Evolutionary conservation across 768 basidiomycete species (phyloP), one percentile per base, ranked within the genome.

Genomic region (Suillus hirtellus): DNA sequence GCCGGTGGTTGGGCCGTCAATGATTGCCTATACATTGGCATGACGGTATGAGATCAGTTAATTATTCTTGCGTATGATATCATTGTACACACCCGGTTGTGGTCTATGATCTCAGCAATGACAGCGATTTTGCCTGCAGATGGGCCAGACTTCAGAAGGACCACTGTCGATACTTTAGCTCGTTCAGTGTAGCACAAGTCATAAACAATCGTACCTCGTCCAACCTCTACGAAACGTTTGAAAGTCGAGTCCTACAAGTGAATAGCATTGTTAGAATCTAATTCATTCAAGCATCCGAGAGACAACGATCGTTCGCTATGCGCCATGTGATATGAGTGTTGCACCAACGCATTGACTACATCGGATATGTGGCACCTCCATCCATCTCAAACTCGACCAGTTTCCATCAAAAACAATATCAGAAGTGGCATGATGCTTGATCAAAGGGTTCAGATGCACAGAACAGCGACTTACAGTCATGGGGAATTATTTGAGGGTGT

Each of bases 21-120:
- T 87, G 75, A 99, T 87, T 40, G 96, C 96, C 96, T 99, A 71
- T 0, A 60, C 21, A 37, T 54, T 10, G 27, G 42, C 21, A 24
- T 55, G 54, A 60, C 52, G 27, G 21, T 46, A n/a, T 31, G 50
- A 38, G 19, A 59, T 42, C 59, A 24, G 56, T 5, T n/a, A 1
- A 40, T 24, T 10, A 21, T 56, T 38, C 55, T 40, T 2, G 44
- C 2, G 50, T 14, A 47, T 54, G 5, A 46, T 40, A 27, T n/a
- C 27, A 52, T 43, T 12, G 24, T 55, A 77, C 91, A 65, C 75
- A 97, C 96, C 76, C 96, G 88, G 84, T 95, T 96, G 85, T 99
- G 96, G 87, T 99, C 97, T 68, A 99, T 96, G 78, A 99, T 96
- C 79, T 99, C 95, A 59, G 88, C 89, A 76, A 99, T 96, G 67